phyloP scores from a whole-genome alignment of 495 filamentous ascomycete genomes.

The Hypoxylon intermedium region DNA sequence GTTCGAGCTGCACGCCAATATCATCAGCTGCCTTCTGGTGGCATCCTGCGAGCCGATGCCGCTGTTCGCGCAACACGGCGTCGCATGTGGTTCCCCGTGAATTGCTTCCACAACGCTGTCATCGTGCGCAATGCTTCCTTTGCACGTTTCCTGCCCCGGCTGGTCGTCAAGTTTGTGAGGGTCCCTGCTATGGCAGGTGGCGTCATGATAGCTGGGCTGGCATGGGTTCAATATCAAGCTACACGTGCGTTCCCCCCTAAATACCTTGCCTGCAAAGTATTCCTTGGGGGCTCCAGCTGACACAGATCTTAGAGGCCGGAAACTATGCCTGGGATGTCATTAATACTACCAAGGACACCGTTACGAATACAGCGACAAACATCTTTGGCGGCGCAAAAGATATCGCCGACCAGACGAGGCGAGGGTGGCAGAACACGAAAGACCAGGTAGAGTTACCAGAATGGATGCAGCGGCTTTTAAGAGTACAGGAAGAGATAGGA shows the following conservation, averaged over 20 bases:
- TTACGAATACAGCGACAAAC: slow-evolving; percentile 67
- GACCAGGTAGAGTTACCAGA: slow-evolving; percentile 77
- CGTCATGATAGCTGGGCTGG: slow-evolving; percentile 81
- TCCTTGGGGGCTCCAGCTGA: slow-evolving; percentile 14
- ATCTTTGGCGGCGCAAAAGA: slow-evolving; percentile 73
- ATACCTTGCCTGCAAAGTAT: slow-evolving; percentile 13
- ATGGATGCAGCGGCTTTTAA: slow-evolving; percentile 82
- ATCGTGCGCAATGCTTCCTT: slow-evolving; percentile 88
- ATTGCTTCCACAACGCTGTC: slow-evolving; percentile 83
- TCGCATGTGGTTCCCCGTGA: slow-evolving; percentile 77
- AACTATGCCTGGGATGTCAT: slow-evolving; percentile 87
- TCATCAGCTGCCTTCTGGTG: slow-evolving; percentile 69
- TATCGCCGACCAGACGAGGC: slow-evolving; percentile 77
- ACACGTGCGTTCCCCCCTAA: slow-evolving; percentile 80
- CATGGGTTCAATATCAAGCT: slow-evolving; percentile 96
- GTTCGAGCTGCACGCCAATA: slow-evolving; percentile 69
- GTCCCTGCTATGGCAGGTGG: slow-evolving; percentile 92
- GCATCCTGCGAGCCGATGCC: slow-evolving; percentile 71
- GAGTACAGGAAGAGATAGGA: slow-evolving; percentile 60
- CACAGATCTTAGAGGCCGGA: slow-evolving; percentile 70
- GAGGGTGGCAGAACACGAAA: slow-evolving; percentile 84
- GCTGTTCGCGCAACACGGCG: slow-evolving; percentile 64
- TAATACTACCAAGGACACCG: slow-evolving; percentile 70
- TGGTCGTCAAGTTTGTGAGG: slow-evolving; percentile 84
- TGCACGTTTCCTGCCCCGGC: slow-evolving; percentile 80